Evolutionary conservation across 306 rosid species (phyloP), one percentile per base, ranked within the genome.

Genomic region (Ochetophila trinervis): DNA sequence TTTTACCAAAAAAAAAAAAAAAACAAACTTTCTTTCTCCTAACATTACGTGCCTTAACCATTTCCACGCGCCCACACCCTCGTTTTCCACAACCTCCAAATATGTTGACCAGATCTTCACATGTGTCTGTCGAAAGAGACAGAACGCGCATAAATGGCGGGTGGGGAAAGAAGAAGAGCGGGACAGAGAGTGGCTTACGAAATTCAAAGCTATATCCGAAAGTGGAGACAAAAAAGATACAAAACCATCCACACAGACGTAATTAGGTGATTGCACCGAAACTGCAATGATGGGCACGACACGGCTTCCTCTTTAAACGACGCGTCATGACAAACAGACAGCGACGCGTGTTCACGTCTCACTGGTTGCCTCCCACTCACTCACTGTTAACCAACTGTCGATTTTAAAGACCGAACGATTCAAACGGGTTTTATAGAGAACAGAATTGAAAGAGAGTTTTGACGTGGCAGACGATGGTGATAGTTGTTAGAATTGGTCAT

Each of bases 181-280:
- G 4, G 32, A 27, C 32, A 27, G 32, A 27, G 32, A 27, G 32
- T 27, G 32, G 32, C 32, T 2, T 27, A 27, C 4, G 32, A 27
- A 27, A 27, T 27, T 4, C 4, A 27, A 27, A 27, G 3, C 32
- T 27, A 27, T 4, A 27, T 27, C 32, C 45, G 2, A 40, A 40
- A 12, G 12, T 1, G 12, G 45, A 40, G 45, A 23, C 3, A 11
- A 10, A 21, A 2, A 53, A 3, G 7, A 20, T 2, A 11, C 2
- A 20, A 11, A 21, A 6, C 15, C n/a, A 7, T 27, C 32, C 19
- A 22, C 21, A 27, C 15, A 44, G 42, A 63, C 67, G 67, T 47
- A 23, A 22, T 63, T 63, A 8, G 44, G 37, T 45, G 24, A 63
- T 63, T 21, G 68, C 68, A 63, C 68, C 68, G 65, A 60, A 60